Conservation (phyloP, 108 stramenopile genomes). For the Phaeodactylum tricornutum region DNA sequence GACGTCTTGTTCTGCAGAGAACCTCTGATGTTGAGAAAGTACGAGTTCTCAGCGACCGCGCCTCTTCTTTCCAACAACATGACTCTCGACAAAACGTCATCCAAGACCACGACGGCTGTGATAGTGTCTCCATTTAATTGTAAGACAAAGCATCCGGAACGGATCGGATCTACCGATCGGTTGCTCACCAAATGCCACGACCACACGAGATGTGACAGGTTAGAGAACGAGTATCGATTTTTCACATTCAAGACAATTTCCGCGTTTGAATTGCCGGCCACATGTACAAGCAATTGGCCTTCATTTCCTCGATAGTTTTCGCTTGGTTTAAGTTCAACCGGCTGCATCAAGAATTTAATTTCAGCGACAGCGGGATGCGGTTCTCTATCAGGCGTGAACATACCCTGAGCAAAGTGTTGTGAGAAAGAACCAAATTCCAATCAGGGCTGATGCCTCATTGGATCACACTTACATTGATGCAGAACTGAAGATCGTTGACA, state of each 20-base stretch:
- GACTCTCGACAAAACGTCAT: conserved; percentile 1
- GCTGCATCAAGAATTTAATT: conserved; percentile 80
- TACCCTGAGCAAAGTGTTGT: conserved; percentile 31
- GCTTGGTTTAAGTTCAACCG: conserved; percentile 24
- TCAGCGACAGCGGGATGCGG: conserved; percentile 87
- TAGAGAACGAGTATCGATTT: conserved; percentile 39
- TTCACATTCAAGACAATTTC: neutral
- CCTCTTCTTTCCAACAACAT: neutral
- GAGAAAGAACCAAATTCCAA: neutral
- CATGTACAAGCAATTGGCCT: neutral
- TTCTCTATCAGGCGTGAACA: conserved; percentile 78
- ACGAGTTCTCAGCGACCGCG: conserved; percentile 4
- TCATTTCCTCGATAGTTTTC: neutral
- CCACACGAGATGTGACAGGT: conserved; percentile 34
- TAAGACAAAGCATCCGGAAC: conserved; percentile 6
- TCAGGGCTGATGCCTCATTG: neutral
- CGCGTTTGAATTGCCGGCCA: neutral
- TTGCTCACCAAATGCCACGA: conserved; percentile 22
- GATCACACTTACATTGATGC: conserved; percentile 71
- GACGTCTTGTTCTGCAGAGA: conserved; percentile 2
- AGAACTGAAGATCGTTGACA: conserved; percentile 78
- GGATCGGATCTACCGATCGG: conserved; percentile 7
- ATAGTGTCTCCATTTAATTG: neutral
- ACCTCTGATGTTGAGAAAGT: conserved; percentile 25
- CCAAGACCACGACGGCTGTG: conserved; percentile 1